Evolutionary conservation across 2,329 filamentous ascomycete species (phyloP).

Genomic region (Claviceps spartinae): DNA sequence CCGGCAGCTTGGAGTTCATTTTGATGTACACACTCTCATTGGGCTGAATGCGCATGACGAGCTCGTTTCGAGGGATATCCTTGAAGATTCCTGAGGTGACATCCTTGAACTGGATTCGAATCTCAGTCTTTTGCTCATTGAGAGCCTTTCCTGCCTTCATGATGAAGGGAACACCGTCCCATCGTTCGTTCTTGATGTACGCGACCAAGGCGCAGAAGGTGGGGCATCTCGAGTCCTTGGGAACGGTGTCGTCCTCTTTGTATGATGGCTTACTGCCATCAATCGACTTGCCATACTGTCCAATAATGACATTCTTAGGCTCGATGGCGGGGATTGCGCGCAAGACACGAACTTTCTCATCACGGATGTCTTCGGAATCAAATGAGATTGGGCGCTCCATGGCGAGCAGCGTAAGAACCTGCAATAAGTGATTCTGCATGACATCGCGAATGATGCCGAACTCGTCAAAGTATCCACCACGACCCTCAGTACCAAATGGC

Average conservation of each 20-base stretch:
- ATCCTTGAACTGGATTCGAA: slow-evolving; percentile 98
- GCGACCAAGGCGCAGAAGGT: slow-evolving; percentile 96
- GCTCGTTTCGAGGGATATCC: slow-evolving; percentile 97
- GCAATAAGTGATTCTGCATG: slow-evolving; percentile 98
- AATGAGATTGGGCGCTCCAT: slow-evolving; percentile 99
- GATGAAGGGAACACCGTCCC: slow-evolving; percentile 98
- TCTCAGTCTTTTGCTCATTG: slow-evolving; percentile 99
- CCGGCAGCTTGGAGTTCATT: slow-evolving; percentile 99
- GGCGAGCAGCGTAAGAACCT: slow-evolving; percentile 87
- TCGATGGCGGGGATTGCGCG: slow-evolving; percentile 88
- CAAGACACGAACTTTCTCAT: slow-evolving; percentile 95
- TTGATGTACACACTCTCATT: slow-evolving; percentile 99
- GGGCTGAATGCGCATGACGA: slow-evolving; percentile 97
- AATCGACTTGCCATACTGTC: slow-evolving; percentile 91
- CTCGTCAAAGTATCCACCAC: slow-evolving; percentile 97
- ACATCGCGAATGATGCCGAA: slow-evolving; percentile 99
- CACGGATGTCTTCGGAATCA: slow-evolving; percentile 93
- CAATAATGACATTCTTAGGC: slow-evolving; percentile 99
- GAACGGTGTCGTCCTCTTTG: slow-evolving; percentile 97
- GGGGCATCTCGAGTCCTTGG: slow-evolving; percentile 91
- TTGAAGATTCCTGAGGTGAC: slow-evolving; percentile 99
- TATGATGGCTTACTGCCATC: slow-evolving; percentile 95
- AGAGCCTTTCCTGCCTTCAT: slow-evolving; percentile 97
- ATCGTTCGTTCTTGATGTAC: slow-evolving; percentile 98
- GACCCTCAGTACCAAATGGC: slow-evolving; percentile 94